Conservation (phyloP, 768 basidiomycete genomes). For the Pisolithus microcarpus region DNA sequence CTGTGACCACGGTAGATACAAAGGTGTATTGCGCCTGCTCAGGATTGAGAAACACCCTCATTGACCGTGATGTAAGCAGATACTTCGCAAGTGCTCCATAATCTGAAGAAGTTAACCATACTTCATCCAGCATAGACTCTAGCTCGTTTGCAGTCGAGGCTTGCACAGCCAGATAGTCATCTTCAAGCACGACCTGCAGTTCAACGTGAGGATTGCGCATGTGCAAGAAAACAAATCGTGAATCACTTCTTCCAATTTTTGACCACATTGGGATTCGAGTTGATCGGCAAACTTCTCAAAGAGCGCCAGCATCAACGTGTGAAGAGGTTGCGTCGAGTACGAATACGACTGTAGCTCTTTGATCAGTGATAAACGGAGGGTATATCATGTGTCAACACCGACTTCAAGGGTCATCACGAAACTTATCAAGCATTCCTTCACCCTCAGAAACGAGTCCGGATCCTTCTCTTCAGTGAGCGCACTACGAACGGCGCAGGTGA, state of each 20-base stretch:
- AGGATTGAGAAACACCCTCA: slow-evolving; percentile 4
- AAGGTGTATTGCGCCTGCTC: slow-evolving; percentile 54
- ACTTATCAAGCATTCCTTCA: slow-evolving; percentile 75
- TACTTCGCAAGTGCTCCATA: slow-evolving; percentile 53
- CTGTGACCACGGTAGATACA: slow-evolving; percentile 87
- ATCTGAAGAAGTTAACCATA: slow-evolving; percentile 75
- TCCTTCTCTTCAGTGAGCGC: slow-evolving; percentile 69
- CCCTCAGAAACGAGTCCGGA: slow-evolving; percentile 71
- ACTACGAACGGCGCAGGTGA: slow-evolving; percentile 67
- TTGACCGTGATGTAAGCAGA: slow-evolving; percentile 2
- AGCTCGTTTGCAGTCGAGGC: slow-evolving; percentile 56
- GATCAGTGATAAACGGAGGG: slow-evolving; percentile 1
- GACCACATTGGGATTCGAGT: slow-evolving; percentile 73
- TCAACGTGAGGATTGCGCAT: not conserved
- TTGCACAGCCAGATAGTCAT: slow-evolving; percentile 88
- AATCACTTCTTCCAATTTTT: slow-evolving; percentile 72
- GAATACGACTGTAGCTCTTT: slow-evolving; percentile 59
- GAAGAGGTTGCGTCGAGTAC: slow-evolving; percentile 78
- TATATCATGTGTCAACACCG: slow-evolving; percentile 8
- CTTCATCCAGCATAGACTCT: slow-evolving; percentile 66
- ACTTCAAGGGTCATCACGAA: slow-evolving; percentile 95
- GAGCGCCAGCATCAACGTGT: slow-evolving; percentile 75
- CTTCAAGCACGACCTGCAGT: slow-evolving; percentile 68
- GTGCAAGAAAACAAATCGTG: not conserved
- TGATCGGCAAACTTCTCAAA: slow-evolving; percentile 87